Evolutionary conservation across 305 asterid genomes (phyloP), one percentile per base, ranked within the genome.

Genomic region (Vinca major): DNA sequence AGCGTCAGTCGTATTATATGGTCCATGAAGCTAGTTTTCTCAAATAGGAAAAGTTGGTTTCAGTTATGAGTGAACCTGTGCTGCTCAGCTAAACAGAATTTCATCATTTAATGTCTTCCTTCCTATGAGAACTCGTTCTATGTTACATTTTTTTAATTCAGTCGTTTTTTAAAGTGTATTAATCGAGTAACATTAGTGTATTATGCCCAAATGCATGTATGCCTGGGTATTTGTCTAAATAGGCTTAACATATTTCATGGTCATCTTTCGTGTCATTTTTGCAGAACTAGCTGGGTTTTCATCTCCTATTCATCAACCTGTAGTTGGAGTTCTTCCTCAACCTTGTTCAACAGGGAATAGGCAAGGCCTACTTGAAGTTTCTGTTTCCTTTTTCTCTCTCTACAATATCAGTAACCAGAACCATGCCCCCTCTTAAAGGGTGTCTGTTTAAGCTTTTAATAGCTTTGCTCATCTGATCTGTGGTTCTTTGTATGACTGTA

Each of bases 261-360:
- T 51, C 20, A 5, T 55, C 19, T 62, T 70, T 72, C 33, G 60
- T 40, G 63, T 48, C 73, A 62, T 77, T 75, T 48, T 74, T 70
- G 64, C 91, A 89, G 93, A 81, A 80, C 85, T 82, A 67, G 82
- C 86, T 80, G 87, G 86, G 67, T 72, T 81, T 74, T 68, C 88
- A 60, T 55, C 74, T 73, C 68, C 93, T 53, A 72, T 75, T 85
- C 81, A 63, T 73, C 89, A 85, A 81, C 88, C 86, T 11, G 57
- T 89, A 65, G 95, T 88, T 57, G 96, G 95, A 81, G 83, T 91
- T 88, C 92, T 89, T 81, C 84, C 89, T 48, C 96, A 91, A 73
- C 96, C 98, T 45, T 78, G 79, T 84, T 84, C 98, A 57, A 82
- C 79, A 20, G 94, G 92, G 73, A 91, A 87, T 77, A 91, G 98